Conservation (phyloP, 495 filamentous ascomycete genomes). For the Penicillium arizonense region DNA sequence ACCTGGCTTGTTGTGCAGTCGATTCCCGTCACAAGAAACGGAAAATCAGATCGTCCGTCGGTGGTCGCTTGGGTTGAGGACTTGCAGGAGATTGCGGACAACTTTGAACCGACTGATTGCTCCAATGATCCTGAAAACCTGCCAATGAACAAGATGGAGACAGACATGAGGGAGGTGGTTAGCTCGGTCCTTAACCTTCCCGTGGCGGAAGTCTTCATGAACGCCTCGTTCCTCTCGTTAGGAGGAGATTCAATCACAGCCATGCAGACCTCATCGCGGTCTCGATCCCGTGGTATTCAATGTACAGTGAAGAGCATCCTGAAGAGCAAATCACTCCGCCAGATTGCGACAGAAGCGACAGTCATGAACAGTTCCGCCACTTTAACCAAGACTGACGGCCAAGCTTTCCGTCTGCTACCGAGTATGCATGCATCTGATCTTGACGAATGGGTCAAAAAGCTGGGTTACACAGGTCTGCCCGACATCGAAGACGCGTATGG, state of each 20-base stretch:
- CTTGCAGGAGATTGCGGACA: background rate
- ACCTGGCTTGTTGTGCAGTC: background rate
- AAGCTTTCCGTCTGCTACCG: background rate
- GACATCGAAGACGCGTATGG: background rate
- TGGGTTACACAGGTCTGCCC: background rate
- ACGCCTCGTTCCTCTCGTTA: background rate
- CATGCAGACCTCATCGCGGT: background rate
- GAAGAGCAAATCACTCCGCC: background rate
- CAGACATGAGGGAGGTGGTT: background rate
- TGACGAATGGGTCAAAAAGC: background rate
- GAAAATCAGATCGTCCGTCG: background rate
- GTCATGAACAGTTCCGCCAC: background rate
- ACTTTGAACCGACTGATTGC: background rate
- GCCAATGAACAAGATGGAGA: background rate
- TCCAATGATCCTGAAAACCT: background rate
- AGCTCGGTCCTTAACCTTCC: background rate
- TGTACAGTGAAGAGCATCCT: background rate
- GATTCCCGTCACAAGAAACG: background rate
- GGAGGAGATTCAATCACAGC: background rate
- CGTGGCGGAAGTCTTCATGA: background rate
- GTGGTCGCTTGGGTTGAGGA: background rate
- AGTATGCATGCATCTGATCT: background rate
- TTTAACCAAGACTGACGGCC: background rate
- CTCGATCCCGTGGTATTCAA: background rate
- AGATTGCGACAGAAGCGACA: background rate